Evolutionary conservation across 306 rosid species (phyloP).

Genomic region (Cercis canadensis): DNA sequence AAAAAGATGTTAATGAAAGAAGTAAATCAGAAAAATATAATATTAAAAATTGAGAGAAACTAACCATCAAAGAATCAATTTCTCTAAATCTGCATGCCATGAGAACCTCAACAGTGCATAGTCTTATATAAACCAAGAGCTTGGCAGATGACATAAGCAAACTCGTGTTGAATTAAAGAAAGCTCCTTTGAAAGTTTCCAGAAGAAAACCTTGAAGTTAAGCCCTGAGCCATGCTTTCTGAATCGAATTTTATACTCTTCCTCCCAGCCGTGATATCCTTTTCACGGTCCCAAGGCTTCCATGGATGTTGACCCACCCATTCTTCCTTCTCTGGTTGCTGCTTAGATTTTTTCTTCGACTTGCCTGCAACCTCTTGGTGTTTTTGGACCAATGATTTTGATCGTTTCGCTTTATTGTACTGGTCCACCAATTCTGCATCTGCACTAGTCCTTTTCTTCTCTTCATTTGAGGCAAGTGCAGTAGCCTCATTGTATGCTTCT

Average conservation of each 20-base stretch:
- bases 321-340: conserved; percentile 62
- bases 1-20: too few species aligned
- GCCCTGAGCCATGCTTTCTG: conserved; percentile 71
- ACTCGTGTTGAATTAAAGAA: conserved; percentile 57
- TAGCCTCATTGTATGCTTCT: conserved; percentile 87
- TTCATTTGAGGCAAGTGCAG: conserved; percentile 79
- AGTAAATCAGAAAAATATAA: too few species aligned
- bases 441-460: conserved; percentile 57
- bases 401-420: conserved; percentile 78
- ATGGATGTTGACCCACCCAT: conserved; percentile 91
- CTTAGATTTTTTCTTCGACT: conserved; percentile 70
- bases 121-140: too few species aligned
- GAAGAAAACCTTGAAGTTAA: conserved; percentile 82
- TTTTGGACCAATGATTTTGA: conserved; percentile 80
- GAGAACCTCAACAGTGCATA: too few species aligned
- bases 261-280: conserved; percentile 87
- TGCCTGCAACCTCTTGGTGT: conserved; percentile 60
- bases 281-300: conserved; percentile 99
- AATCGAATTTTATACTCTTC: conserved; percentile 69
- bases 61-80: too few species aligned
- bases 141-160: too few species aligned
- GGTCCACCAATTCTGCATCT: conserved; percentile 88
- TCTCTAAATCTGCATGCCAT: too few species aligned
- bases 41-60: too few species aligned
- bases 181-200: conserved; percentile 77